Evolutionary conservation across 495 filamentous ascomycete genomes (phyloP), one percentile per base, ranked within the genome.

Genomic region (Rusavskia elegans): DNA sequence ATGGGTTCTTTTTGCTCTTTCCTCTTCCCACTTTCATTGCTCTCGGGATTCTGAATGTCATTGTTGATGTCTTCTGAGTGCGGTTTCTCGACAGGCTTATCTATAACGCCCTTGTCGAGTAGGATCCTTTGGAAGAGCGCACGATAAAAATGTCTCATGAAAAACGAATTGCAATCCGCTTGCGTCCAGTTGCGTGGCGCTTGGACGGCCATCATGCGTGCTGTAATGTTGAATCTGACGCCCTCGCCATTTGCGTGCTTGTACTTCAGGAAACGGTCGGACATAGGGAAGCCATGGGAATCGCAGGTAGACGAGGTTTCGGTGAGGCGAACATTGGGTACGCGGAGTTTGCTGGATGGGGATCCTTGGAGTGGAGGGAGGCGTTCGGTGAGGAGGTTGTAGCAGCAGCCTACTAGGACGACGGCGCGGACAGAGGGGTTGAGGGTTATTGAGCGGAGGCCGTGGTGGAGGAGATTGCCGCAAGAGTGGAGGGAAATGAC

Each of bases 391-490:
- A 96, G 65, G 19, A 96, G 81, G 54, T 98, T 98, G 72, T 98
- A 96, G 70, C 92, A 98, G 70, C 92, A 98, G 36, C 92, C 92
- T 40, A 98, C 85, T 63, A 98, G 85, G 36, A 92, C 92, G 44
- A 97, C 83, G 14, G 87, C 88, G 17, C 82, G 77, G 49, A 97
- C 86, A 27, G 78, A 73, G 1, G 88, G 84, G 59, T 95, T 96
- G 36, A 87, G 61, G 14, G 85, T 65, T 41, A 98, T 73, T 4
- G 92, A 92, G 6, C 85, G 83, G 40, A 98, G 80, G 2, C 85
- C 92, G 61, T 94, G 89, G 60, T 98, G 92, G n/a, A 90, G 78
- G 14, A 98, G 80, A 60, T 96, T 97, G 50, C 92, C 92, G 65
- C 92, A 98, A 19, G 89, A 95, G 64, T 98, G 92, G 45, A 98